Base-by-base conservation (phyloP, 768 basidiomycete genomes). In the Leccinum pellstonianum region DNA sequence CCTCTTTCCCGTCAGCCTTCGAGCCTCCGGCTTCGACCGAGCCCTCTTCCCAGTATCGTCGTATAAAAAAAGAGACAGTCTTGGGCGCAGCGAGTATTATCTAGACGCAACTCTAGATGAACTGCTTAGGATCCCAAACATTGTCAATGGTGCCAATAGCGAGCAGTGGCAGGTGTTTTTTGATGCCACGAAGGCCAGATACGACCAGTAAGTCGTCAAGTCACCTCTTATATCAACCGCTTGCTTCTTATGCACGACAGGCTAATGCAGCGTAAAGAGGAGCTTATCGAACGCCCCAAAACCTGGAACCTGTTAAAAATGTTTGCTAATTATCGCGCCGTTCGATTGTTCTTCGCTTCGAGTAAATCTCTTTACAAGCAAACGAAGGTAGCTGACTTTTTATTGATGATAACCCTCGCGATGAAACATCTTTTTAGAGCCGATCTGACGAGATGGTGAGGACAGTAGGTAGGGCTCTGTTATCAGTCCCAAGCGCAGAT, bases 21-120 rank as follows among this genome's bases (percentile, higher is more conserved):
- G 21, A 5, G 57, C 57, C 2, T 53, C 59, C 4, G 7, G 12
- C 33, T 63, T 57, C 25, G 23, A 67, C 12, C 49, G 15, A 19
- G 3, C 11, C 0, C 37, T 66, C 7, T 66, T 61, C 17, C 65
- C 66, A 15, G n/a, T 61, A 8, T 49, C 19, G 19, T 48, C 35
- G 19, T 54, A 31, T 50, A 23, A 2, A 15, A 50, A 41, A 19
- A 59, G n/a, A 48, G 46, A 27, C 14, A 35, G 14, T 0, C 25
- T 66, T 29, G 29, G 25, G 2, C 33, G 48, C 1, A 46, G 51
- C 8, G 49, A 60, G 3, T 8, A 57, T 5, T 54, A n/a, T 46
- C 63, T 67, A 10, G 57, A 67, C 10, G 58, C 57, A 2, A 64
- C 64, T 5, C 19, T 65, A 2, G 58, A 56, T 3, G 64, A 65